phyloP scores from a whole-genome alignment of 2,329 filamentous ascomycete genomes.

The Phialemoniopsis sp. region DNA sequence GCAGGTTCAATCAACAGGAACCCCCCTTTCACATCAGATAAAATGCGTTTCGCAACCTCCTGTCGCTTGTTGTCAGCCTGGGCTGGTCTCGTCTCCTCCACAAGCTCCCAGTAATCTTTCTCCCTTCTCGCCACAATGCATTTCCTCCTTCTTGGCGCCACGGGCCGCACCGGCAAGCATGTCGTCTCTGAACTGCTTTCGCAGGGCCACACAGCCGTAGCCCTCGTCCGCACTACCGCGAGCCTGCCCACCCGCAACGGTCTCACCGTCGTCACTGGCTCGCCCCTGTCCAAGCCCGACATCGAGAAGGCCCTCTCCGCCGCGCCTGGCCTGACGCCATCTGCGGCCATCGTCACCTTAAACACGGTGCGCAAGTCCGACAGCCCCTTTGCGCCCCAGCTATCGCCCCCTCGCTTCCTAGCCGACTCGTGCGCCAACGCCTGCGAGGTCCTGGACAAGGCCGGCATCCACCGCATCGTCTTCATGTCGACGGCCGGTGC shows the following conservation, averaged over 20 bases:
- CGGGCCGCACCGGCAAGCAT: slow-evolving; percentile 32
- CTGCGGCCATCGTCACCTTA: slow-evolving; percentile 30
- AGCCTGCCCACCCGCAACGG: slow-evolving; percentile 17
- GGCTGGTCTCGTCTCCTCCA: no score
- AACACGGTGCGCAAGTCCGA: slow-evolving; percentile 33
- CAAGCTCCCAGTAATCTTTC: no score
- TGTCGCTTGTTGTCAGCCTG: no score
- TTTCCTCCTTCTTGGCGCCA: slow-evolving; percentile 31
- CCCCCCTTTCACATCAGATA: no score
- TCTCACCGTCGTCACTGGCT: slow-evolving; percentile 25
- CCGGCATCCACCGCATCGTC: slow-evolving; percentile 24
- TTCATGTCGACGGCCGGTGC: slow-evolving; percentile 34
- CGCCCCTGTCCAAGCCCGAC: slow-evolving; percentile 27
- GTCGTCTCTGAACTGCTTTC: slow-evolving; percentile 31
- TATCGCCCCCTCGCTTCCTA: slow-evolving; percentile 31
- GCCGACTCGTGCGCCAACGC: slow-evolving; percentile 29
- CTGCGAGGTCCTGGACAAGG: slow-evolving; percentile 24
- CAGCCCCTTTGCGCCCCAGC: slow-evolving; percentile 30
- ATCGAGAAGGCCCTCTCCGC: slow-evolving; percentile 20
- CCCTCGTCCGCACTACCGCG: slow-evolving; percentile 27
- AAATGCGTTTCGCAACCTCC: no score
- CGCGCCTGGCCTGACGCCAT: slow-evolving; percentile 13
- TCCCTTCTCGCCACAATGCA: slow-evolving; percentile 25
- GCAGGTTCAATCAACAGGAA: no score
- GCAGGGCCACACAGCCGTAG: slow-evolving; percentile 30